Conservation (phyloP, 352 stramenopile species). For the Peronospora destructor region DNA sequence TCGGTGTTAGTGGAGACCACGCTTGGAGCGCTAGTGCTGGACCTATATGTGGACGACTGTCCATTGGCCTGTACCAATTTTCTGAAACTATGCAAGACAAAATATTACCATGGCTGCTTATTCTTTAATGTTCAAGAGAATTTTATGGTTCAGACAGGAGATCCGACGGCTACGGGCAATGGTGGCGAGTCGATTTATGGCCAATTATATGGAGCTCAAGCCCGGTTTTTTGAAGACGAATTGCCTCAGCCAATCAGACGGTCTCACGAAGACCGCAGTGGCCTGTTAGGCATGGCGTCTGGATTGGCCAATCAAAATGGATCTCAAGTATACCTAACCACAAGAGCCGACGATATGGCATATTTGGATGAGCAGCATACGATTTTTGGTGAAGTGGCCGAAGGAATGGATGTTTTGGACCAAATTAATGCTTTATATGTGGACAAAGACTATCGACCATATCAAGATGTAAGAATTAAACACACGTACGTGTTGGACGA, state of each 20-base stretch:
- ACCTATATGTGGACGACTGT: slow-evolving; percentile 84
- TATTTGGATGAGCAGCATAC: slow-evolving; percentile 90
- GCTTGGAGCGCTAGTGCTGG: slow-evolving; percentile 86
- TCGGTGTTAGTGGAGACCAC: slow-evolving; percentile 91
- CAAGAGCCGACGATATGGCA: slow-evolving; percentile 81
- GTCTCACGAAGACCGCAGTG: slow-evolving; percentile 48
- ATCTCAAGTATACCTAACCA: slow-evolving; percentile 97
- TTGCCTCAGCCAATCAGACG: slow-evolving; percentile 32
- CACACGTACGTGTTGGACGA: slow-evolving; percentile 88
- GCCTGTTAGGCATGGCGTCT: slow-evolving; percentile 82
- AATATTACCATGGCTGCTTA: slow-evolving; percentile 91
- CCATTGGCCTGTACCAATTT: slow-evolving; percentile 89
- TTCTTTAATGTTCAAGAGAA: slow-evolving; percentile 96
- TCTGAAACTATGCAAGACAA: slow-evolving; percentile 92
- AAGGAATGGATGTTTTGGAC: slow-evolving; percentile 92
- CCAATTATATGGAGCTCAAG: slow-evolving; percentile 83
- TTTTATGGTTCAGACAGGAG: slow-evolving; percentile 89
- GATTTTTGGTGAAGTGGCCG: slow-evolving; percentile 88
- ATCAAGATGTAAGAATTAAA: slow-evolving; percentile 95
- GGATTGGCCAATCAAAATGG: slow-evolving; percentile 65
- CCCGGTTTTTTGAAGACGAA: slow-evolving; percentile 77
- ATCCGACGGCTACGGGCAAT: slow-evolving; percentile 89
- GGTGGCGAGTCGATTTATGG: slow-evolving; percentile 94
- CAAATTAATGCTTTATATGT: slow-evolving; percentile 93
- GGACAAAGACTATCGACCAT: slow-evolving; percentile 92